Evolutionary conservation across 176 grass and related monocot genomes (phyloP).

Genomic region (Aegilops sharonensis): DNA sequence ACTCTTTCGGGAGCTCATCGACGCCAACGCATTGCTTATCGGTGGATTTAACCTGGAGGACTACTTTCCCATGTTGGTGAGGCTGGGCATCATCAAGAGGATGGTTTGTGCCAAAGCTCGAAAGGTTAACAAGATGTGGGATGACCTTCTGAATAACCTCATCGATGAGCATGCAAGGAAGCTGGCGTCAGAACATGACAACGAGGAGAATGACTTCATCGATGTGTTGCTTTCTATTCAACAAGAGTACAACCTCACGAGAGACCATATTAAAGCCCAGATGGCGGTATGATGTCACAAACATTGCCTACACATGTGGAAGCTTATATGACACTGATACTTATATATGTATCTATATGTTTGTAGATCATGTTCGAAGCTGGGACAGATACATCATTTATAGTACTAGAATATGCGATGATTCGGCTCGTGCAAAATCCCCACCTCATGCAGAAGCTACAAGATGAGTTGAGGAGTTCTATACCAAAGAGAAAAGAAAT

Average conservation of each 20-base stretch:
- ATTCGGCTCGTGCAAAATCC: not conserved
- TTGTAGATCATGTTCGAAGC: constrained; percentile 30
- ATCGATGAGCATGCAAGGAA: not conserved
- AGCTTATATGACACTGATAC: not conserved
- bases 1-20: not conserved
- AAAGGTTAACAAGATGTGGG: not conserved
- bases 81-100: not conserved
- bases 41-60: not conserved
- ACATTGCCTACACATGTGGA: not conserved
- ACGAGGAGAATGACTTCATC: not conserved
- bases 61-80: not conserved
- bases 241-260: not conserved
- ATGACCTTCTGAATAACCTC: not conserved
- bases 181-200: not conserved
- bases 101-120: not conserved
- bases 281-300: not conserved
- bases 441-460: not conserved
- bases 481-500: not conserved
- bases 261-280: not conserved
- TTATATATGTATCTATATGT: not conserved
- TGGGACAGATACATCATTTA: constrained; percentile 36
- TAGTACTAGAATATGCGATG: constrained; percentile 44
- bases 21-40: not conserved
- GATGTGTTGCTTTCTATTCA: not conserved
- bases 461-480: not conserved